phyloP scores from a whole-genome alignment of 1,284 basidiomycete species.

The Ceratobasidium sp. region DNA sequence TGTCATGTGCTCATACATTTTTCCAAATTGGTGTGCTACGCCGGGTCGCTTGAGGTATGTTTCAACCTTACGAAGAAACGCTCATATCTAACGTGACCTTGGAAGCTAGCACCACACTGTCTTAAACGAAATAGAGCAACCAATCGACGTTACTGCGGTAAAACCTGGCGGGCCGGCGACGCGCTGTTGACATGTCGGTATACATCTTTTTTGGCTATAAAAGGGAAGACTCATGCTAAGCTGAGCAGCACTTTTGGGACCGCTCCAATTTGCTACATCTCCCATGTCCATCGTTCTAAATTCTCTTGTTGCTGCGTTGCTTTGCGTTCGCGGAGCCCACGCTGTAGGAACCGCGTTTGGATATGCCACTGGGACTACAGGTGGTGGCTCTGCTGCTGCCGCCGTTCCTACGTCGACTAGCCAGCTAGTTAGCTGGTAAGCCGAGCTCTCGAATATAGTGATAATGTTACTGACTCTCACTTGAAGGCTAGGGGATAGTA shows the following conservation, averaged over 20 bases:
- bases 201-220: neutral
- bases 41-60: neutral
- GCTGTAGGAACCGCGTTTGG: constrained; percentile 48
- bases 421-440: constrained; percentile 48
- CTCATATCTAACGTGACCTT: neutral
- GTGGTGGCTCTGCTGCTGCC: constrained; percentile 50
- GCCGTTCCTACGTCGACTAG: constrained; percentile 49
- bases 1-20: neutral
- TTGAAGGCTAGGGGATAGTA: constrained; percentile 47
- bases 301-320: neutral
- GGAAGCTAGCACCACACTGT: neutral
- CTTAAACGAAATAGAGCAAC: neutral
- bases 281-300: constrained; percentile 8
- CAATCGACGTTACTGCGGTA: constrained; percentile 1
- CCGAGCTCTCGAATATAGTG: neutral
- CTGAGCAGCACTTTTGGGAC: neutral
- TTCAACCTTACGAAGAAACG: neutral
- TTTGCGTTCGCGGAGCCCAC: constrained; percentile 16
- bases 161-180: neutral
- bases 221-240: neutral
- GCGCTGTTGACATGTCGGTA: neutral
- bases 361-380: constrained; percentile 48
- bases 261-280: neutral
- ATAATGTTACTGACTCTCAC: neutral
- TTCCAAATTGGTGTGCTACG: neutral